Evolutionary conservation across 2,329 filamentous ascomycete species (phyloP).

Genomic region (Aureobasidium mangrovei): DNA sequence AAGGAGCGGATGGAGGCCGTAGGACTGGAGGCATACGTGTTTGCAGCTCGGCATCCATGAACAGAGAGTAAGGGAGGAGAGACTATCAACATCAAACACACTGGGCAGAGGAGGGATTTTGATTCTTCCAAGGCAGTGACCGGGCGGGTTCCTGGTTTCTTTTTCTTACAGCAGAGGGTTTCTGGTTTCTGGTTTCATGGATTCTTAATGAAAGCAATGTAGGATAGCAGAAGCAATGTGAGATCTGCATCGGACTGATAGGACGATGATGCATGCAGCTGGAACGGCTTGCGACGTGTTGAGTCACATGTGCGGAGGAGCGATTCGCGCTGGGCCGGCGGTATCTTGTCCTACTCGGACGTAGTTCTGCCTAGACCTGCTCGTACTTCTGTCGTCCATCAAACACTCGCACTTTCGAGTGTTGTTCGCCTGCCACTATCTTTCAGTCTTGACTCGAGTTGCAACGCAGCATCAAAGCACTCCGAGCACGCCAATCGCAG

Average conservation of each 20-base stretch:
- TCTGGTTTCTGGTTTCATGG: background rate
- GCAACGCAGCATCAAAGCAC: background rate
- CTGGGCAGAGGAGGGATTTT: background rate
- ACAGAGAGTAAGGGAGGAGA: background rate
- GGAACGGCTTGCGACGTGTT: background rate
- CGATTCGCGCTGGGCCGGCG: background rate
- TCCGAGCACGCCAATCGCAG: slow-evolving; percentile 17
- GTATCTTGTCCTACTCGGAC: slow-evolving; percentile 6
- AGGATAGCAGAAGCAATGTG: background rate
- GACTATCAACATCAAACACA: background rate
- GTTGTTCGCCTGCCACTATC: background rate
- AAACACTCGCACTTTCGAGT: background rate
- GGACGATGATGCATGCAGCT: background rate
- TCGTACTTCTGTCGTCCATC: slow-evolving; percentile 9
- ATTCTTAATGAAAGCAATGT: background rate
- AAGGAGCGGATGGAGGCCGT: background rate
- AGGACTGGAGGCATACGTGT: slow-evolving; percentile 3
- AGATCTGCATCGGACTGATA: slow-evolving; percentile 1
- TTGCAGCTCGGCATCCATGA: background rate
- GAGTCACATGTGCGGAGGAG: background rate
- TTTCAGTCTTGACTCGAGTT: background rate
- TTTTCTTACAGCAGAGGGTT: background rate
- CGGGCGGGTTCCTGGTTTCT: slow-evolving; percentile 11
- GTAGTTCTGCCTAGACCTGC: slow-evolving; percentile 3
- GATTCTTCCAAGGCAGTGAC: background rate